Evolutionary conservation across 495 filamentous ascomycete genomes (phyloP).

Genomic region (Neurospora sp.): DNA sequence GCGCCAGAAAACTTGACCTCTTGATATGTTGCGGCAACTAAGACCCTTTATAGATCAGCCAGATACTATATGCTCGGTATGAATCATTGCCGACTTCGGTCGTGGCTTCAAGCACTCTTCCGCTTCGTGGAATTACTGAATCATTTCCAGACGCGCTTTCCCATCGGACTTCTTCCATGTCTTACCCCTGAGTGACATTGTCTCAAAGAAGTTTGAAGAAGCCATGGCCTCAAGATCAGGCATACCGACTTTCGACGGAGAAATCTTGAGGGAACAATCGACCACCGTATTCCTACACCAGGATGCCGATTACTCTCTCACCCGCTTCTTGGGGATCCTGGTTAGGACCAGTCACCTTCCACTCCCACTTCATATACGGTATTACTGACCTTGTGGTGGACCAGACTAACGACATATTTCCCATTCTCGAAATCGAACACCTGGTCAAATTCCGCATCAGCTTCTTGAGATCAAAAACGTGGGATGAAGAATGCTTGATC

Average conservation of each 20-base stretch:
- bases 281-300: conserved; percentile 11
- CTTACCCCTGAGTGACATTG: conserved; percentile 3
- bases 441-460: conserved; percentile 15
- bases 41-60: conserved; percentile 10
- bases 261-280: conserved; percentile 5
- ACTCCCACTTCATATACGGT: not conserved
- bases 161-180: conserved; percentile 13
- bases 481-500: conserved; percentile 2
- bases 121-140: not conserved
- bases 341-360: not conserved
- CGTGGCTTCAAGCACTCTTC: not conserved
- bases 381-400: not conserved
- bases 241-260: conserved; percentile 2
- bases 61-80: conserved; percentile 18
- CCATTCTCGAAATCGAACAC: conserved; percentile 11
- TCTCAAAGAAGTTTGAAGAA: conserved; percentile 8
- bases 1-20: not conserved
- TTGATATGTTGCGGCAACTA: not conserved
- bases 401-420: conserved; percentile 15
- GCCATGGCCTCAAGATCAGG: conserved; percentile 4
- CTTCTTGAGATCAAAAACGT: conserved; percentile 2
- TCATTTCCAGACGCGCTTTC: conserved; percentile 7
- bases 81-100: not conserved
- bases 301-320: conserved; percentile 3
- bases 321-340: conserved; percentile 11